These are phyloP conservation scores for Talaromyces atroroseus DNA, from an alignment of 2,329 filamentous ascomycete species.

Conservation along the genomic window DNA sequence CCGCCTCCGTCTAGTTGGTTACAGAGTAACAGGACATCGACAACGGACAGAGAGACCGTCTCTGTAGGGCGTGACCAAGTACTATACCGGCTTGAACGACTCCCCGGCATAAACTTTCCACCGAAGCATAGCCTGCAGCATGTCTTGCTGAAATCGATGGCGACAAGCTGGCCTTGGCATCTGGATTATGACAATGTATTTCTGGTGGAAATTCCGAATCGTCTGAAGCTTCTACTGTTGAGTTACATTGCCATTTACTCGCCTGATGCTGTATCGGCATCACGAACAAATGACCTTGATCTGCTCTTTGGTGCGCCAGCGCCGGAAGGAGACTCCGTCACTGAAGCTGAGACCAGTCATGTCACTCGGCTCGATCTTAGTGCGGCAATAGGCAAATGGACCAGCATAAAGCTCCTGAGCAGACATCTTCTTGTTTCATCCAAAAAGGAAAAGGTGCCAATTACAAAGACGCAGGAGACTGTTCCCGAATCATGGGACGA, in stretches of 20 bases:
- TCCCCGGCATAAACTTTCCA: slow-evolving; percentile 38
- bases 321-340: slow-evolving; percentile 19
- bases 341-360: slow-evolving; percentile 34
- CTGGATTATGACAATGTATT: slow-evolving; percentile 53
- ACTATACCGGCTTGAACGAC: slow-evolving; percentile 30
- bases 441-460: slow-evolving; percentile 3
- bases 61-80: slow-evolving; percentile 18
- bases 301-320: slow-evolving; percentile 42
- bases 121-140: slow-evolving; percentile 44
- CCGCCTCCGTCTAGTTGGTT: slow-evolving; percentile 45
- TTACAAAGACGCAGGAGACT: slow-evolving; percentile 9
- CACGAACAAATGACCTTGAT: slow-evolving; percentile 42
- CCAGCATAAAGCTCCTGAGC: slow-evolving; percentile 45
- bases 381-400: slow-evolving; percentile 43
- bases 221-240: slow-evolving; percentile 49
- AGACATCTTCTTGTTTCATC: slow-evolving; percentile 36
- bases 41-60: slow-evolving; percentile 12
- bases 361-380: slow-evolving; percentile 51
- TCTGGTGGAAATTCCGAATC: slow-evolving; percentile 47
- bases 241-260: slow-evolving; percentile 53
- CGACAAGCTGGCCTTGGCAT: slow-evolving; percentile 52
- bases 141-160: slow-evolving; percentile 49
- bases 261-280: slow-evolving; percentile 33
- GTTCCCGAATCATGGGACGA: slow-evolving; percentile 41
- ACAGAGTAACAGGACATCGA: slow-evolving; percentile 17